Evolutionary conservation across 2,329 filamentous ascomycete species (phyloP), one percentile per base, ranked within the genome.

Genomic region (Geoglossum cookeanum): DNA sequence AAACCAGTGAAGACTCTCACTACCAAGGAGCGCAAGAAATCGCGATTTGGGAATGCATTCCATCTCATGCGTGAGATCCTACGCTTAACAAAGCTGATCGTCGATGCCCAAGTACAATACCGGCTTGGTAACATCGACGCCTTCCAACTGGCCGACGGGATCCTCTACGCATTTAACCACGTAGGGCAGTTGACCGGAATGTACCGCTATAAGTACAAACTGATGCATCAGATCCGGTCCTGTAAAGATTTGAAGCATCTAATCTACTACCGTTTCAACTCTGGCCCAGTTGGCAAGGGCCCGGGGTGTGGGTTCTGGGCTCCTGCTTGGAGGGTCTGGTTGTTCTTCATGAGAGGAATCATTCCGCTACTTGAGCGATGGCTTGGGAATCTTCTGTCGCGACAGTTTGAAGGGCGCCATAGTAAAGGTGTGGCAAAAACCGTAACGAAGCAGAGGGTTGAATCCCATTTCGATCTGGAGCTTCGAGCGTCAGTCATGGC

Each of bases 171-270:
- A 17, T 98, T 98, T 75, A 98, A 98, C 72, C 92, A 98, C 64
- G 92, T 98, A 58, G 92, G 92, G 60, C 94, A 98, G 70, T 76
- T 98, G 60, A 98, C 92, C 15, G 92, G 92, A 68, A 98, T 98
- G 92, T 98, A 98, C 72, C 85, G 92, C 60, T 98, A 98, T 79
- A 98, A 98, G 77, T 98, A 98, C 76, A 98, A 98, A 77, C 78
- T 98, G 58, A 98, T 98, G 92, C 92, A 98, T 69, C 92, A 98
- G 71, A 98, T 98, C 65, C 87, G 92, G 64, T 94, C 92, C 0
- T 98, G 92, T 76, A 98, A 98, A 72, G 92, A 98, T 72, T 70
- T 98, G 67, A 98, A 98, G 79, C 92, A 98, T 78, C 74, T 98
- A 60, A 97, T 98, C 63, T 98, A 98, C 74, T 97, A 97, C 70